These are phyloP conservation scores for Trichothecium roseum DNA, from an alignment of 2,329 filamentous ascomycete species.

Conservation along the genomic window DNA sequence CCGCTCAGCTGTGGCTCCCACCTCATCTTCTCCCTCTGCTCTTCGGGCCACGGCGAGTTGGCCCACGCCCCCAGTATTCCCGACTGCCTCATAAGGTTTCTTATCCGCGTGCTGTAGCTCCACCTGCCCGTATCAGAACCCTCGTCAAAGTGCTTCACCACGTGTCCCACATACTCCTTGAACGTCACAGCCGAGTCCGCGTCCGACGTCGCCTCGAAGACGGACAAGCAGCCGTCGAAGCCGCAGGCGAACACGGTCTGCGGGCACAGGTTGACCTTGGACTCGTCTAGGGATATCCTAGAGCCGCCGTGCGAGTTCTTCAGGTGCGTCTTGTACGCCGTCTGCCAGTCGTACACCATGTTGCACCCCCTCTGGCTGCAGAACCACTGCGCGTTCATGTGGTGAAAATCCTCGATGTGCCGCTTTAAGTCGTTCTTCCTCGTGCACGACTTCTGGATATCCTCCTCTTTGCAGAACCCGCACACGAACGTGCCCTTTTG, in stretches of 20 bases:
- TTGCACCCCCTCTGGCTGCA: constrained; percentile 32
- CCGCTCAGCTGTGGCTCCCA: constrained; percentile 33
- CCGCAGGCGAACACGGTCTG: constrained; percentile 39
- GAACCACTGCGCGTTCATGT: constrained; percentile 34
- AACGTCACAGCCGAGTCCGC: constrained; percentile 26
- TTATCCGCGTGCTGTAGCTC: constrained; percentile 32
- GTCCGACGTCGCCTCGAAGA: constrained; percentile 31
- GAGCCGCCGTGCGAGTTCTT: constrained; percentile 32
- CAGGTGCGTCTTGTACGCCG: constrained; percentile 34
- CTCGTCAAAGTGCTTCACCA: constrained; percentile 37
- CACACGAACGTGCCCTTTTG: constrained; percentile 27
- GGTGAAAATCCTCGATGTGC: constrained; percentile 37
- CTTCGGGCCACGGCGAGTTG: constrained; percentile 21
- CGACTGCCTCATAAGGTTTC: constrained; percentile 31
- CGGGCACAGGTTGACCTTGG: constrained; percentile 30
- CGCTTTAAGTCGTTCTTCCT: constrained; percentile 38
- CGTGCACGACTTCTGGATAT: constrained; percentile 30
- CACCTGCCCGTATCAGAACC: constrained; percentile 27
- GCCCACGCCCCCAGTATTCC: constrained; percentile 26
- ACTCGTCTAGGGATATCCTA: constrained; percentile 28
- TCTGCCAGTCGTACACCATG: constrained; percentile 36
- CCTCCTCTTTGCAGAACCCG: constrained; percentile 30
- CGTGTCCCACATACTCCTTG: constrained; percentile 34
- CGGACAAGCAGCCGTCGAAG: constrained; percentile 30
- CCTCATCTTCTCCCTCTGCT: constrained; percentile 20